A percentile compares a stretch with the other conserved stretches of the same genome.
phyloP scores from a whole-genome alignment of 2,329 filamentous ascomycete species.

The Xylariales sp. region DNA sequence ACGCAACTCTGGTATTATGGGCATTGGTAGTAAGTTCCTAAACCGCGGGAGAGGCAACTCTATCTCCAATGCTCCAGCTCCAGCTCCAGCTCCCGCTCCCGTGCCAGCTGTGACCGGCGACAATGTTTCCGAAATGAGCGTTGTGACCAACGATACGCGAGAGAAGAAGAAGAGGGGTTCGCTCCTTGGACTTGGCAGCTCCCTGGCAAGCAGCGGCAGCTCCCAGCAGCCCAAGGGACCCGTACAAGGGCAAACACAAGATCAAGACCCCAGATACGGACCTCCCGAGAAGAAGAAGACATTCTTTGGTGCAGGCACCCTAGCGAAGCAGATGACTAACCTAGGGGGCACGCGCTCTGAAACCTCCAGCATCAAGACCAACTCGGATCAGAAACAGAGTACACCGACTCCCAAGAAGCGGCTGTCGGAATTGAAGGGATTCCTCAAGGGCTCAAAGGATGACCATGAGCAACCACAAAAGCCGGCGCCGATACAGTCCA shows the following conservation, averaged over 20 bases:
- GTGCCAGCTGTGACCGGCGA: conserved; percentile 33
- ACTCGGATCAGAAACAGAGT: conserved; percentile 10
- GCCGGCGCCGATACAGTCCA: conserved; percentile 1
- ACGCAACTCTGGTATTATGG: conserved; percentile 43
- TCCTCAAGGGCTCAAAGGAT: conserved; percentile 24
- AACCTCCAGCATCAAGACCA: conserved; percentile 9
- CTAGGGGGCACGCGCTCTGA: conserved; percentile 9
- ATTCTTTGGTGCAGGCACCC: conserved; percentile 24
- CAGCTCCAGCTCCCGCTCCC: too few species aligned
- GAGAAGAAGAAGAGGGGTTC: conserved; percentile 33
- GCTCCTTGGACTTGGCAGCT: conserved; percentile 32
- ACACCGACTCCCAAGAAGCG: conserved; percentile 17
- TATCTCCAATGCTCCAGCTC: conserved; percentile 13
- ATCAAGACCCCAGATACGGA: conserved; percentile 9
- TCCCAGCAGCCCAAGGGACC: conserved; percentile 11
- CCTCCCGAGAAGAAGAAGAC: conserved; percentile 33
- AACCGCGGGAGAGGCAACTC: conserved; percentile 26
- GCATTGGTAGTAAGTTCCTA: conserved; percentile 40
- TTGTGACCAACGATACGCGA: conserved; percentile 31
- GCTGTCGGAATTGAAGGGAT: conserved; percentile 25
- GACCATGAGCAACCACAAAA: conserved; percentile 23
- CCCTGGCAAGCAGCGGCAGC: conserved; percentile 18
- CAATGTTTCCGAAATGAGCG: conserved; percentile 36
- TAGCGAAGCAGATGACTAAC: conserved; percentile 15
- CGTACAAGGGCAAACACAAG: conserved; percentile 10